phyloP scores from a whole-genome alignment of 306 rosid species.

The Inga leiocalycina region DNA sequence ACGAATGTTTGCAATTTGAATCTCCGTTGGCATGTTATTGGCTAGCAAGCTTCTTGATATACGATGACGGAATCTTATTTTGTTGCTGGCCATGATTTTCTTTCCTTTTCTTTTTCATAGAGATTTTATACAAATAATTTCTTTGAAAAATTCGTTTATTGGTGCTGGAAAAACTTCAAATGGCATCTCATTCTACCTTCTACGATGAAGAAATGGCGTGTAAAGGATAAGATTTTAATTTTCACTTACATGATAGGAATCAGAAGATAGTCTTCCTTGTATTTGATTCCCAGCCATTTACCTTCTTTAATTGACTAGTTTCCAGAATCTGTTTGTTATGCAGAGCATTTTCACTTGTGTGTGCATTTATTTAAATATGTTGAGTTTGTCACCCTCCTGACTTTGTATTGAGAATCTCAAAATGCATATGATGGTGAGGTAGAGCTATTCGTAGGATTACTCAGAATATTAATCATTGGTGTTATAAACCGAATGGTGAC shows the following conservation, averaged over 20 bases:
- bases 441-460: not conserved
- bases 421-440: not conserved
- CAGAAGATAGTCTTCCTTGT: not conserved
- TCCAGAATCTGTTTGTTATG: conserved; percentile 25
- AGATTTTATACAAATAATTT: too few species aligned
- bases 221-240: too few species aligned
- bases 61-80: not conserved
- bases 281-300: not conserved
- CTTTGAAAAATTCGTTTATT: too few species aligned
- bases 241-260: too few species aligned
- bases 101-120: too few species aligned
- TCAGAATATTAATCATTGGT: conserved; percentile 26
- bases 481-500: conserved; percentile 38
- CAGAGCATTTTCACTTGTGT: not conserved
- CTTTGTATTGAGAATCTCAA: not conserved
- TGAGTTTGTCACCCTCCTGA: not conserved
- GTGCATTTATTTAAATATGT: too few species aligned
- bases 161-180: too few species aligned
- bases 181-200: too few species aligned
- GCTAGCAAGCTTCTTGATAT: not conserved
- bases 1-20: conserved; percentile 11
- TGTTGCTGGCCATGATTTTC: too few species aligned
- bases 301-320: conserved; percentile 16
- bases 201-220: too few species aligned
- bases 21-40: conserved; percentile 13